These are phyloP conservation scores for Ceratonia siliqua DNA, from an alignment of 306 rosid species.

Conservation along the genomic window DNA sequence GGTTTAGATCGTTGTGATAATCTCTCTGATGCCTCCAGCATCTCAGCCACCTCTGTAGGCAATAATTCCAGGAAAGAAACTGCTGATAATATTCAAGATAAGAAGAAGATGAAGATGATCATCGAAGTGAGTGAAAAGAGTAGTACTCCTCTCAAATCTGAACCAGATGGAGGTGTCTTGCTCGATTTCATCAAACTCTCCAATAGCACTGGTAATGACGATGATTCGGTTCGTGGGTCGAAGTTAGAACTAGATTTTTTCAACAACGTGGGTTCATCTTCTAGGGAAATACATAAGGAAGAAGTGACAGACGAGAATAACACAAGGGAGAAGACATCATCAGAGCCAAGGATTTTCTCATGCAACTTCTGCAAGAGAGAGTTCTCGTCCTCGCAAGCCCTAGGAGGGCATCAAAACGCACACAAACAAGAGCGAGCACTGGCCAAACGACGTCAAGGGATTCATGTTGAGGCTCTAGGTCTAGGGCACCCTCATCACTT, in stretches of 20 bases:
- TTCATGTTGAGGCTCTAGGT: conserved; percentile 32
- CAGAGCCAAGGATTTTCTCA: conserved; percentile 44
- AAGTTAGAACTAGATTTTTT: conserved; percentile 40
- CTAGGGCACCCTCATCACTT: conserved; percentile 28
- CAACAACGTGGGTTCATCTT: conserved; percentile 16
- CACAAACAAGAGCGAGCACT: conserved; percentile 77
- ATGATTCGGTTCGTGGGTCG: background rate
- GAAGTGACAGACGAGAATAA: conserved; percentile 8
- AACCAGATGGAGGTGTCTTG: no score
- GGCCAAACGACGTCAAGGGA: conserved; percentile 64
- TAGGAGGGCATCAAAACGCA: conserved; percentile 89
- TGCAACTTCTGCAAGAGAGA: conserved; percentile 73
- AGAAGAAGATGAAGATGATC: conserved; percentile 14
- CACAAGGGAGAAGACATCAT: background rate
- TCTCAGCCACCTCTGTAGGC: conserved; percentile 44
- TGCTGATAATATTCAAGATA: no score
- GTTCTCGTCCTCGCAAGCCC: conserved; percentile 76
- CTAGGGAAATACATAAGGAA: conserved; percentile 14
- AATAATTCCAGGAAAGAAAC: conserved; percentile 1
- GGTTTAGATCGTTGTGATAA: background rate
- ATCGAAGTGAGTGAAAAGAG: conserved; percentile 33
- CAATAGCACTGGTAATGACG: no score
- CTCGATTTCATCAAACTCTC: conserved; percentile 49
- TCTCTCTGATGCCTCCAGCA: conserved; percentile 49
- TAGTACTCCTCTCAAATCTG: background rate